Evolutionary conservation across 139 green algal genomes (phyloP).

Genomic region (Tetratostichococcus sp.): DNA sequence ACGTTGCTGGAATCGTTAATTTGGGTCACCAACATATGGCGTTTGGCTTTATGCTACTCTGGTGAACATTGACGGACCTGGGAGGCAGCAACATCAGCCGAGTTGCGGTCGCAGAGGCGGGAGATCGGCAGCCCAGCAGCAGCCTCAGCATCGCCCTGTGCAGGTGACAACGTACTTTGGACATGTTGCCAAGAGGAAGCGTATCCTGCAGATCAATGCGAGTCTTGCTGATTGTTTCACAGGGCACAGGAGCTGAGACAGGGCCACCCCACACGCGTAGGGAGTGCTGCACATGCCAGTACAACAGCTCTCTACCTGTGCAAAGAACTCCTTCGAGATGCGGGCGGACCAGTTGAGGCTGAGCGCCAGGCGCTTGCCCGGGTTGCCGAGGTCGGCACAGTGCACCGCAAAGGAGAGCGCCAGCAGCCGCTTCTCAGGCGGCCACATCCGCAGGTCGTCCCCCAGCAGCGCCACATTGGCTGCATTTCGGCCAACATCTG

Average conservation of each 20-base stretch:
- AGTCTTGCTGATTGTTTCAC: too few species aligned
- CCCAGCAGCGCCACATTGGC: slow-evolving; percentile 20
- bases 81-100: slow-evolving; percentile 54
- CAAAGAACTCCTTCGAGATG: slow-evolving; percentile 46
- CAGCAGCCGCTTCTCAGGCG: slow-evolving; percentile 21
- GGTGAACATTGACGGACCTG: too few species aligned
- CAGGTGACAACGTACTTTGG: not conserved
- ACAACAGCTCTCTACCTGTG: too few species aligned
- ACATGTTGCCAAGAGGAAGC: too few species aligned
- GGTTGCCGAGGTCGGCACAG: slow-evolving; percentile 63
- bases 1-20: too few species aligned
- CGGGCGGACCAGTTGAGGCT: slow-evolving; percentile 33
- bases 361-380: slow-evolving; percentile 31
- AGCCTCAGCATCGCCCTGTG: slow-evolving; percentile 68
- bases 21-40: too few species aligned
- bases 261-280: too few species aligned
- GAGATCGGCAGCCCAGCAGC: slow-evolving; percentile 52
- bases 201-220: too few species aligned
- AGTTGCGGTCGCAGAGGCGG: slow-evolving; percentile 56
- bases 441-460: slow-evolving; percentile 30
- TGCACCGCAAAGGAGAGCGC: slow-evolving; percentile 56
- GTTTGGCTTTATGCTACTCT: too few species aligned
- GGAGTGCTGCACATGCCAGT: too few species aligned
- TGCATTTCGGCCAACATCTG: not conserved
- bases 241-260: too few species aligned